These are phyloP conservation scores for Meripilus lineatus DNA, from an alignment of 1,284 basidiomycete genomes.

Conservation along the genomic window DNA sequence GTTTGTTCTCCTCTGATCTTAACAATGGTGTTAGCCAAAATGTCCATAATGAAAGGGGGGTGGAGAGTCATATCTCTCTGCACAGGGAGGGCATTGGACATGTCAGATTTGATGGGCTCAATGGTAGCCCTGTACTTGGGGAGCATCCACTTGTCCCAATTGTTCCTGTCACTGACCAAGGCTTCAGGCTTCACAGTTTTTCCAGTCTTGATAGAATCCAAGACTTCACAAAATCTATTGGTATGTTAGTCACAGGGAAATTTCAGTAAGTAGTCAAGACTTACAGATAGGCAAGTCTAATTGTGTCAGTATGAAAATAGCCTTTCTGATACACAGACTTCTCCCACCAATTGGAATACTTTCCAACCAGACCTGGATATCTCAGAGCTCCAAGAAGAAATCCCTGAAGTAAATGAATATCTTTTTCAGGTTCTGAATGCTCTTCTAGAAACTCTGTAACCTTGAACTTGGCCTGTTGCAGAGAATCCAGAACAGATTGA, in stretches of 20 bases:
- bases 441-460: constrained; percentile 35
- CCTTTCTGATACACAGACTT: constrained; percentile 46
- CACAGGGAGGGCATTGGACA: background rate
- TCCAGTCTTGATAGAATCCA: constrained; percentile 62
- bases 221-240: constrained; percentile 51
- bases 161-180: constrained; percentile 19
- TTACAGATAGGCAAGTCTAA: constrained; percentile 56
- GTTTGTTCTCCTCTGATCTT: constrained; percentile 27
- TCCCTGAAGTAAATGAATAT: constrained; percentile 37
- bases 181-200: constrained; percentile 35
- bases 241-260: background rate
- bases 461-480: constrained; percentile 38
- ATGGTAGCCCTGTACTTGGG: constrained; percentile 32
- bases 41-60: constrained; percentile 49
- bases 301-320: constrained; percentile 42
- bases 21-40: background rate
- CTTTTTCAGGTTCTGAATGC: constrained; percentile 14
- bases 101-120: constrained; percentile 9
- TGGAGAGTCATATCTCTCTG: background rate
- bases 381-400: constrained; percentile 45
- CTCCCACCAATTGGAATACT: constrained; percentile 55
- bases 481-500: constrained; percentile 32
- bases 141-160: constrained; percentile 5
- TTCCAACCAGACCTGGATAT: constrained; percentile 43
- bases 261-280: constrained; percentile 18